Evolutionary conservation across 1,284 basidiomycete genomes (phyloP).

Genomic region (Mycena sp.): DNA sequence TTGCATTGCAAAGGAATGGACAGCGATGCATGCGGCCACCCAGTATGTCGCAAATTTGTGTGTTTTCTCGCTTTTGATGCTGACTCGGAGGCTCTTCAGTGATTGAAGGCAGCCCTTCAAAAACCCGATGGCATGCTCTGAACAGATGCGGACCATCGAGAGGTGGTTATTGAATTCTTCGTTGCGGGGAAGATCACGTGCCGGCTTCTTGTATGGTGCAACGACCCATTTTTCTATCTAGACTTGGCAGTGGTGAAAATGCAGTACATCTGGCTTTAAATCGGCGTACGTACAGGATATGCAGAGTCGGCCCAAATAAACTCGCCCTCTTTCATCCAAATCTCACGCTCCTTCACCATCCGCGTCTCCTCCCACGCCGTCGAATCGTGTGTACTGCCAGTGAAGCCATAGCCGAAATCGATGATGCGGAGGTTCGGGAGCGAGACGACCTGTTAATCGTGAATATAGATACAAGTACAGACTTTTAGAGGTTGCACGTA

Average conservation of each 20-base stretch:
- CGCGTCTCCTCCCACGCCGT: constrained; percentile 32
- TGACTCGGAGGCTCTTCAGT: constrained; percentile 32
- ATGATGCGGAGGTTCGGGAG: constrained; percentile 42
- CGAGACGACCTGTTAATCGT: constrained; percentile 28
- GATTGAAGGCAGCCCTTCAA: constrained; percentile 43
- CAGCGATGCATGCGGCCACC: constrained; percentile 32
- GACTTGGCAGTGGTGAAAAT: not conserved
- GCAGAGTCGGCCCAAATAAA: constrained; percentile 48
- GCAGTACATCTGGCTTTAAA: not conserved
- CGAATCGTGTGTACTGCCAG: constrained; percentile 8
- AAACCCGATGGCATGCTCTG: constrained; percentile 41
- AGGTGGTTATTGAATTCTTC: constrained; percentile 37
- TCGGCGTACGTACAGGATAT: constrained; percentile 37
- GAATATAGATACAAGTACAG: not conserved
- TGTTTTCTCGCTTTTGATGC: constrained; percentile 24
- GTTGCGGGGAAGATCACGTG: constrained; percentile 37
- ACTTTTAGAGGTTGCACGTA: not conserved
- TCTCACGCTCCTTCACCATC: constrained; percentile 34
- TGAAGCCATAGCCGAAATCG: constrained; percentile 38
- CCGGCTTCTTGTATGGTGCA: constrained; percentile 40
- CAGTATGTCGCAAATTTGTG: constrained; percentile 36
- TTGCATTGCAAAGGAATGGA: constrained; percentile 24
- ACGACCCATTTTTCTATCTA: constrained; percentile 19
- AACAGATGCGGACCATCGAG: constrained; percentile 33
- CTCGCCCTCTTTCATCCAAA: constrained; percentile 37